Conservation (phyloP, 305 asterid species). For the Euphrasia arctica region DNA sequence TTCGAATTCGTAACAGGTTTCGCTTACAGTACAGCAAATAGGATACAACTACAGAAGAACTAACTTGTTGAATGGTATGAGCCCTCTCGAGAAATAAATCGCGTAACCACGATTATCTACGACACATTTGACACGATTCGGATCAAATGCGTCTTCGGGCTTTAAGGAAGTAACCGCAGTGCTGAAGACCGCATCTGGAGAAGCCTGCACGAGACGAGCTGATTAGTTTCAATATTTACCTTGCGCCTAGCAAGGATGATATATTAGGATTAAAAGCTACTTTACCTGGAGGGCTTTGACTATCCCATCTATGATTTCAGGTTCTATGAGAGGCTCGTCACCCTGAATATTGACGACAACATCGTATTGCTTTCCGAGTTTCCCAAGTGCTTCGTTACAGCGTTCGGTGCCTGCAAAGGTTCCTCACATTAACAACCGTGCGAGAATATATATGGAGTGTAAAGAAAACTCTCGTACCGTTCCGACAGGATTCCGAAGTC, state of each 20-base stretch:
- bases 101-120: slow-evolving; percentile 79
- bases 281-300: slow-evolving; percentile 81
- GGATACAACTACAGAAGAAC: slow-evolving; percentile 28
- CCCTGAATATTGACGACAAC: slow-evolving; percentile 96
- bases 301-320: slow-evolving; percentile 89
- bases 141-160: slow-evolving; percentile 85
- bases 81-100: slow-evolving; percentile 77
- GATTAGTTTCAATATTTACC: slow-evolving; percentile 30
- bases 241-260: background rate
- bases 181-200: slow-evolving; percentile 98
- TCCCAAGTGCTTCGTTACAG: slow-evolving; percentile 86
- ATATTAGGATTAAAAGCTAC: slow-evolving; percentile 5
- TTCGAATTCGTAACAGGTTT: background rate
- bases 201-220: slow-evolving; percentile 49
- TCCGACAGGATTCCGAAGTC: slow-evolving; percentile 83
- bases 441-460: background rate
- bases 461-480: slow-evolving; percentile 43
- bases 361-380: slow-evolving; percentile 65
- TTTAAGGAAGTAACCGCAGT: slow-evolving; percentile 84
- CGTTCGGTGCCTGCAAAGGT: slow-evolving; percentile 74
- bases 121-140: slow-evolving; percentile 90
- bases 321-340: slow-evolving; percentile 96
- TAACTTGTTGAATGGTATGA: slow-evolving; percentile 68
- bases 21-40: background rate
- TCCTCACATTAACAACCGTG: slow-evolving; percentile 4